Evolutionary conservation across 768 basidiomycete species (phyloP), one percentile per base, ranked within the genome.

Genomic region (Boletus rufocinnamomeus): DNA sequence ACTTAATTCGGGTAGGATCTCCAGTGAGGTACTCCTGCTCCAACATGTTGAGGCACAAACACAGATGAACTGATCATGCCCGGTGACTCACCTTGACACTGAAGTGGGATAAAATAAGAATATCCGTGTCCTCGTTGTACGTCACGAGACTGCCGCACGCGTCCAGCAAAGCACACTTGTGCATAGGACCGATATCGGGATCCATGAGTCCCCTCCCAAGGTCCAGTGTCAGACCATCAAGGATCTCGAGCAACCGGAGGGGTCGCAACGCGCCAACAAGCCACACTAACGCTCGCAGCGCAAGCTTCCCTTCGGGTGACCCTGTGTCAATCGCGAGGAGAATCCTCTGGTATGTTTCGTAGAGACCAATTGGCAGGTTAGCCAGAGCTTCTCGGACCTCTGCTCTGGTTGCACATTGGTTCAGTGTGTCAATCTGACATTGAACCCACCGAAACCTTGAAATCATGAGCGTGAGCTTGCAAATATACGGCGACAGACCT

Each of bases 401-500:
- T 19, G 37, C 13, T 34, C 9, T 47, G 0, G 62, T 53, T 40
- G 52, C 25, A 30, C 67, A 68, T 41, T 47, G 51, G 7, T 54
- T 49, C 6, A 69, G 32, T 0, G 57, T 43, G 43, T 68, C 56
- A 4, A 68, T 54, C 4, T 68, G 67, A 34, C 67, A 68, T 5
- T 69, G 54, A 3, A 64, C 62, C 67, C 67, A 68, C 0, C 62
- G 65, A 43, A 69, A 66, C 67, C 67, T 66, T 43, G 21, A 6
- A 46, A 21, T 1, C 32, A 3, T 65, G 3, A 62, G 50, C 0
- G 4, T 9, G 19, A 49, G 13, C 8, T 19, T 14, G 25, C 45
- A 0, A 2, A 51, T 40, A 54, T 14, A 47, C 4, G 3, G 7
- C 0, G 25, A 41, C 1, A 40, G 11, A 2, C 8, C 54, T 45